Base-by-base conservation (phyloP, 2,329 filamentous ascomycete species). In the Colletotrichum cordylinicola region DNA sequence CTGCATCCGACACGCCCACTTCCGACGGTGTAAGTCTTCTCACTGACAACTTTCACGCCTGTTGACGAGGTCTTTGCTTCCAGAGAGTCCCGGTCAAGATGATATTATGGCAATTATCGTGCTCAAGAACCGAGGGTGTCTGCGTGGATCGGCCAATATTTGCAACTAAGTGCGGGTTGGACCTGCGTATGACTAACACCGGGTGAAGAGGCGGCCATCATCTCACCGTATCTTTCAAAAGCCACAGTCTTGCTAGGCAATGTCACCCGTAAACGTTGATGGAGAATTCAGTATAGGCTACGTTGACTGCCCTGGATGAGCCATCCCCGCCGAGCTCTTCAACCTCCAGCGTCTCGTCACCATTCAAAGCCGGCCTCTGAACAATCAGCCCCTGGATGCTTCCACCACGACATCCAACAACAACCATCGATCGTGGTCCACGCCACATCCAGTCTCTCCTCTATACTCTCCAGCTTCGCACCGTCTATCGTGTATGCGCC, bases 401-500 rank as follows among this genome's bases (percentile, higher is more conserved):
- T 1, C 39, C 39, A 43, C 18, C 16, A n/a, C n/a, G 9, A 2
- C 18, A 43, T n/a, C 39, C 39, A 43, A 43, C 4, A 43, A 6
- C 39, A 43, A 6, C 16, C 16, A 6, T 43, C 4, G 16, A 18
- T 39, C 37, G 16, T 16, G 7, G 8, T 39, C 37, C 16, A 39
- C 37, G 4, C 8, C 8, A 43, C 1, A 8, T 43, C 8, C 16
- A 0, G 18, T n/a, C 8, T 43, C 16, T 43, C 39, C 39, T 3
- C 8, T 24, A 24, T 13, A 3, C 52, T 27, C 21, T 39, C 24
- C 35, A 7, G 3, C 39, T 43, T 43, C 3, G 39, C 31, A 10
- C 7, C 58, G 27, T 6, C 27, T 35, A 43, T 70, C 56, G 56
- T 2, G 72, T 78, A 27, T 77, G 78, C 6, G 77, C 80, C 3